Conservation (phyloP, 352 stramenopile genomes). For the Pilasporangium apinafurcum region DNA sequence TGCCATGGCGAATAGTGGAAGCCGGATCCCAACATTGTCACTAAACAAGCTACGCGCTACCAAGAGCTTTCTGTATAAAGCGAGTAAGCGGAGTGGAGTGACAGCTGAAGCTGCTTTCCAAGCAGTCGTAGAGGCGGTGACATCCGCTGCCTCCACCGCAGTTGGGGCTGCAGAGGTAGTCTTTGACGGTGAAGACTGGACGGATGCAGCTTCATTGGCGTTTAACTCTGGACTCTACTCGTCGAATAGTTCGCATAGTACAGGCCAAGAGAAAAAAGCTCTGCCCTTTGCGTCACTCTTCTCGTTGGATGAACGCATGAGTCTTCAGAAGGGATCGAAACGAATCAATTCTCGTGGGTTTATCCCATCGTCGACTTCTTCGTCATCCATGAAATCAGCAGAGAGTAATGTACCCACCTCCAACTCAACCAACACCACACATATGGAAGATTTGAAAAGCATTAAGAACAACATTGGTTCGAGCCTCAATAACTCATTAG, state of each 20-base stretch:
- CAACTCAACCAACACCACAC: conserved; percentile 12
- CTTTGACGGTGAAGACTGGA: conserved; percentile 56
- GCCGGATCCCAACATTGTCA: conserved; percentile 25
- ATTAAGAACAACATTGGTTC: conserved; percentile 71
- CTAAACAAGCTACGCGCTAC: conserved; percentile 53
- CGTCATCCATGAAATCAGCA: too few species aligned
- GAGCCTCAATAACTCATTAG: conserved; percentile 61
- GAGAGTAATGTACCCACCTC: not conserved
- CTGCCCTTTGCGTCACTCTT: conserved; percentile 40
- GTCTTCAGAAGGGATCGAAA: conserved; percentile 39
- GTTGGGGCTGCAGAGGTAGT: conserved; percentile 19
- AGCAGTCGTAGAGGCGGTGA: conserved; percentile 54
- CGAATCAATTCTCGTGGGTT: conserved; percentile 42
- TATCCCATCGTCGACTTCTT: conserved; percentile 9
- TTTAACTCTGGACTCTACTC: conserved; percentile 1
- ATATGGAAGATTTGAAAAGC: conserved; percentile 69
- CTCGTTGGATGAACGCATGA: conserved; percentile 53
- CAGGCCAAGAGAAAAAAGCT: conserved; percentile 28
- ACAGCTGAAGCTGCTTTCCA: conserved; percentile 71
- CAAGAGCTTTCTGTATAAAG: conserved; percentile 62
- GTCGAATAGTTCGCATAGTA: too few species aligned
- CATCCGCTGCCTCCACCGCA: conserved; percentile 34
- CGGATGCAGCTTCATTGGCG: conserved; percentile 22
- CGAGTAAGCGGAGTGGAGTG: conserved; percentile 55
- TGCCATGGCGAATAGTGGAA: conserved; percentile 1